Evolutionary conservation across 1,139 yeast genomes (phyloP).

Genomic region (Debaryomyces udenii): DNA sequence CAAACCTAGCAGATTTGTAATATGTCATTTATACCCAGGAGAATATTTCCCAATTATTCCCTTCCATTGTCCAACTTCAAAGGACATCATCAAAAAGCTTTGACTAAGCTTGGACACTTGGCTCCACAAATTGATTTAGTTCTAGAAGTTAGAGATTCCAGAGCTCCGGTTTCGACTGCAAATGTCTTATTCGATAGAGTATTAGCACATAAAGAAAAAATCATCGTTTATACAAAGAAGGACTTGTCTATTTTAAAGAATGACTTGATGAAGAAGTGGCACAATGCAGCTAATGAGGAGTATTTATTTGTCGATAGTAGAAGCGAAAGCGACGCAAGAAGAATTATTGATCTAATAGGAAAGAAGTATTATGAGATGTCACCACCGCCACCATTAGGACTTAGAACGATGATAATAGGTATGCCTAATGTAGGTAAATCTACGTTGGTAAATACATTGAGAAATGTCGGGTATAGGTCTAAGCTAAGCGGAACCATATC

Average conservation of each 20-base stretch:
- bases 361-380: constrained; percentile 45
- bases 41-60: constrained; percentile 66
- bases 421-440: constrained; percentile 99
- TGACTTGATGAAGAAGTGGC: constrained; percentile 54
- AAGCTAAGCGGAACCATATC: constrained; percentile 25
- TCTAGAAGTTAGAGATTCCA: constrained; percentile 80
- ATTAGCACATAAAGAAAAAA: constrained; percentile 57
- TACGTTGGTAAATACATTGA: constrained; percentile 75
- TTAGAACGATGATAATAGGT: constrained; percentile 77
- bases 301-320: constrained; percentile 67
- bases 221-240: constrained; percentile 70
- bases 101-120: constrained; percentile 66
- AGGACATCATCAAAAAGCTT: constrained; percentile 88
- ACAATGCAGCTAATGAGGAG: constrained; percentile 48
- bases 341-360: constrained; percentile 53
- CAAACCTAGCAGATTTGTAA: constrained; percentile 14
- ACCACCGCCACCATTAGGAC: constrained; percentile 83
- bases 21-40: constrained; percentile 48
- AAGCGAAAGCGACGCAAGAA: constrained; percentile 50
- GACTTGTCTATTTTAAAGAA: constrained; percentile 49
- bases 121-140: constrained; percentile 83
- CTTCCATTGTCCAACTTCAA: constrained; percentile 79
- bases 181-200: constrained; percentile 79
- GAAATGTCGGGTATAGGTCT: constrained; percentile 54
- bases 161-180: constrained; percentile 86